These are phyloP conservation scores for Lotmaria passim DNA, from an alignment of 208 protist genomes.

Conservation along the genomic window DNA sequence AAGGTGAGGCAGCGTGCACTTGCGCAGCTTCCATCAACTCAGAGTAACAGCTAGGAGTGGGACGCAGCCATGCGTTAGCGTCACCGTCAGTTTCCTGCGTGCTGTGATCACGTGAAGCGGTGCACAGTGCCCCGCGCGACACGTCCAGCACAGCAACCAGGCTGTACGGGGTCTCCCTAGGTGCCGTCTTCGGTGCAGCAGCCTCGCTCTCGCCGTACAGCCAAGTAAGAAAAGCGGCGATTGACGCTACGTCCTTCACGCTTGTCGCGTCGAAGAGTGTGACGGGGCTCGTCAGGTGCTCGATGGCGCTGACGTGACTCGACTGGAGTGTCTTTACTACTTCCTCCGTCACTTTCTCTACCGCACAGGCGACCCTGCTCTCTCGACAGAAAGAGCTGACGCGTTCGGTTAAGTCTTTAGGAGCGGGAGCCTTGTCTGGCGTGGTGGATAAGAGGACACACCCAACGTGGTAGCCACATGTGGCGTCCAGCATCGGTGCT, in stretches of 20 bases:
- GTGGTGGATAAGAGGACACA: constrained; percentile 22
- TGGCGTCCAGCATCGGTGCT: background rate
- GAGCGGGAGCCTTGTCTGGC: background rate
- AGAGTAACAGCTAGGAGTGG: constrained; percentile 43
- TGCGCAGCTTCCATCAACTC: constrained; percentile 12
- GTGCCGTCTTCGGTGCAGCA: constrained; percentile 2
- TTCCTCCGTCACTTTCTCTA: background rate
- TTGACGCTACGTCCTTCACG: background rate
- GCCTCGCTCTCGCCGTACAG: background rate
- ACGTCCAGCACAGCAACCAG: constrained; percentile 29
- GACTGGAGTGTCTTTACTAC: background rate
- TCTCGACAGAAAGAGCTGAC: constrained; percentile 2
- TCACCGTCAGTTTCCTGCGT: background rate
- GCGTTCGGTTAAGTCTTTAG: background rate
- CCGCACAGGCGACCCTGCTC: constrained; percentile 1
- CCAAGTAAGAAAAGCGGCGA: constrained; percentile 15
- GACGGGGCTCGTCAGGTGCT: background rate
- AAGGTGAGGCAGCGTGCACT: too few relatives aligned
- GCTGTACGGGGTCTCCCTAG: constrained; percentile 14
- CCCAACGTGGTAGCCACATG: constrained; percentile 22
- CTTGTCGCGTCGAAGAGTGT: constrained; percentile 11
- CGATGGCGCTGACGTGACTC: background rate
- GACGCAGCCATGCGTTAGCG: constrained; percentile 43
- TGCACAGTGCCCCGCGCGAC: constrained; percentile 7
- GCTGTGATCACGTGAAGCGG: background rate